These are phyloP conservation scores for Tremella mesenterica DNA, from an alignment of 768 basidiomycete species.

Conservation along the genomic window DNA sequence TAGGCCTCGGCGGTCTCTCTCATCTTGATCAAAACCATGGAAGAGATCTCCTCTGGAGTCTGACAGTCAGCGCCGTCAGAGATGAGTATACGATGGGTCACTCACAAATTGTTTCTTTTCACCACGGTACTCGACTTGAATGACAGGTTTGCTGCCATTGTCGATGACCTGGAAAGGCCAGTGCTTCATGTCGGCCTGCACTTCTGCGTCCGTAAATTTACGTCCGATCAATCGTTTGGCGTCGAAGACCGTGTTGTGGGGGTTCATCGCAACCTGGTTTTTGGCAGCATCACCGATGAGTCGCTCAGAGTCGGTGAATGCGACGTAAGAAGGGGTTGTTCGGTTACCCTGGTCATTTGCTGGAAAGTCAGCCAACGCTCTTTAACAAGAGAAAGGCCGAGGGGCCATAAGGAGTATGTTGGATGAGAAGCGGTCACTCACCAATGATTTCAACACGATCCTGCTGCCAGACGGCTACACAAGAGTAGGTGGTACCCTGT, in stretches of 20 bases:
- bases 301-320: slow-evolving; percentile 90
- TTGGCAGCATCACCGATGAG: slow-evolving; percentile 98
- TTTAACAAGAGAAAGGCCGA: not conserved
- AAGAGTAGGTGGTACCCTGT: slow-evolving; percentile 89
- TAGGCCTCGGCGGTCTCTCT: slow-evolving; percentile 99
- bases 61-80: slow-evolving; percentile 37
- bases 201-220: slow-evolving; percentile 49
- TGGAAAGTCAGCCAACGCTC: slow-evolving; percentile 3
- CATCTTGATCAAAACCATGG: slow-evolving; percentile 95
- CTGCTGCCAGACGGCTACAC: slow-evolving; percentile 99
- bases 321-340: slow-evolving; percentile 91
- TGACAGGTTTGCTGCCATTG: slow-evolving; percentile 69
- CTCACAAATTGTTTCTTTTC: slow-evolving; percentile 74
- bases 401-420: not conserved
- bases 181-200: slow-evolving; percentile 51
- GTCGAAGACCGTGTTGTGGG: slow-evolving; percentile 91
- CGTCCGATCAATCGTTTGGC: slow-evolving; percentile 92
- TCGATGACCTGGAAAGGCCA: slow-evolving; percentile 65
- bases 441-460: slow-evolving; percentile 97
- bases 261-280: slow-evolving; percentile 95
- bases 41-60: slow-evolving; percentile 89
- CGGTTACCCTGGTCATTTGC: slow-evolving; percentile 60
- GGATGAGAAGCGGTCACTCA: slow-evolving; percentile 10
- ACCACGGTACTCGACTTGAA: slow-evolving; percentile 68
- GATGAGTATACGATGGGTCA: slow-evolving; percentile 13